These are phyloP conservation scores for Dimocarpus longan DNA, from an alignment of 345 rosid species.

Conservation along the genomic window DNA sequence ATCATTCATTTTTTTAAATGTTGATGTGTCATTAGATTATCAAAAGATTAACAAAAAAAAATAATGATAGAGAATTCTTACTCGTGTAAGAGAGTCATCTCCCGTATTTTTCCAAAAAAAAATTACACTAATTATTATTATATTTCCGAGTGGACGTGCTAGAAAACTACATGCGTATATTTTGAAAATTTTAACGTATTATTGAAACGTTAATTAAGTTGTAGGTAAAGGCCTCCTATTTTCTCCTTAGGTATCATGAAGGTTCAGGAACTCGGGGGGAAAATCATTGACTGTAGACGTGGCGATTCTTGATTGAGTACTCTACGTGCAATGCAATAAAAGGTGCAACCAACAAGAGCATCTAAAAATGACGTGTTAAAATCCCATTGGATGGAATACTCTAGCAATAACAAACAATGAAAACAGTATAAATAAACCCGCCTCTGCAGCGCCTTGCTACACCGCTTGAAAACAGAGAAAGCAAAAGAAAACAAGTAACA, in stretches of 20 bases:
- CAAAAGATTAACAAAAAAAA: too few relatives aligned
- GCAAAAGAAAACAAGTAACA: not conserved
- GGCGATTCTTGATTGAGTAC: not conserved
- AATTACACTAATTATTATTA: too few relatives aligned
- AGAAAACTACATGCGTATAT: too few relatives aligned
- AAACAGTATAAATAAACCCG: constrained; percentile 12
- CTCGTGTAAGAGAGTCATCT: too few relatives aligned
- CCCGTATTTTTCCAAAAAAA: too few relatives aligned
- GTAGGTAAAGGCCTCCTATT: not conserved
- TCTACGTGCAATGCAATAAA: constrained; percentile 17
- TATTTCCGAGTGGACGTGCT: too few relatives aligned
- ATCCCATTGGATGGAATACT: constrained; percentile 25
- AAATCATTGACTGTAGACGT: not conserved
- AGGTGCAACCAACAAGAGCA: constrained; percentile 10
- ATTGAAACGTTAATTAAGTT: not conserved
- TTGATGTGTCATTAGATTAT: too few relatives aligned
- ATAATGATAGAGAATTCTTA: too few relatives aligned
- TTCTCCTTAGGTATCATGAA: constrained; percentile 8
- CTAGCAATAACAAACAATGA: not conserved
- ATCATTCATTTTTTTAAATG: too few relatives aligned
- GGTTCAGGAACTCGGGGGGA: constrained; percentile 22
- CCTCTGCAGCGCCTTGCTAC: not conserved
- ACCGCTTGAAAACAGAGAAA: not conserved
- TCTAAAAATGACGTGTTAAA: constrained; percentile 21
- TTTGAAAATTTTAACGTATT: too few relatives aligned